Evolutionary conservation across 139 green algal species (phyloP).

Genomic region (Haematococcus lacustris): DNA sequence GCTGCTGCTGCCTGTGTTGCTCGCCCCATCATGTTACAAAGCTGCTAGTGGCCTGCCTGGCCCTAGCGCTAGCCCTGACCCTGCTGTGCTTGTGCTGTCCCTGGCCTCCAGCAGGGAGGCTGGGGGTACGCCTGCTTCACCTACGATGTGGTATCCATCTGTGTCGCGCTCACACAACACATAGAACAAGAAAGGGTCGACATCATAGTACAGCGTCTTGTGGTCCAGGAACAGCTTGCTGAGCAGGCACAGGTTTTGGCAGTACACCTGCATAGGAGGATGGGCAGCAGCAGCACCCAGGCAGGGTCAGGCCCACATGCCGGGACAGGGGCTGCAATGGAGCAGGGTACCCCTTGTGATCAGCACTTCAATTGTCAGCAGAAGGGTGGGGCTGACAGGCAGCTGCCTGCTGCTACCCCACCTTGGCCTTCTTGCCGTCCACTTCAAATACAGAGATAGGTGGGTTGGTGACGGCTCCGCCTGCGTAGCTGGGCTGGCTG

Average conservation of each 20-base stretch:
- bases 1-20: no score
- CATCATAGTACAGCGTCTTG: conserved; percentile 99
- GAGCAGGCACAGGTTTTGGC: conserved; percentile 97
- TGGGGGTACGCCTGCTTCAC: background rate
- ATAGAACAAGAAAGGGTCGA: conserved; percentile 99
- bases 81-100: no score
- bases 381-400: no score
- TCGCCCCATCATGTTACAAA: no score
- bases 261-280: conserved; percentile 86
- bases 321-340: no score
- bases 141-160: conserved; percentile 37
- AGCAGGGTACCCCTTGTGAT: no score
- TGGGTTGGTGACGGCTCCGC: conserved; percentile 51
- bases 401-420: conserved; percentile 5
- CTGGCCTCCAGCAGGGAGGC: no score
- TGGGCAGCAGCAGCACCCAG: no score
- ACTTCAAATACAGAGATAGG: conserved; percentile 86
- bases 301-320: no score
- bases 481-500: conserved; percentile 33
- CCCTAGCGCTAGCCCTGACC: background rate
- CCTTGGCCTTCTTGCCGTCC: conserved; percentile 73
- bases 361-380: no score
- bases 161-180: conserved; percentile 93
- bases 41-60: background rate
- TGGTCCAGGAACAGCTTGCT: conserved; percentile 99